Conservation (phyloP, 1,284 basidiomycete genomes). For the Fistulina hepatica region DNA sequence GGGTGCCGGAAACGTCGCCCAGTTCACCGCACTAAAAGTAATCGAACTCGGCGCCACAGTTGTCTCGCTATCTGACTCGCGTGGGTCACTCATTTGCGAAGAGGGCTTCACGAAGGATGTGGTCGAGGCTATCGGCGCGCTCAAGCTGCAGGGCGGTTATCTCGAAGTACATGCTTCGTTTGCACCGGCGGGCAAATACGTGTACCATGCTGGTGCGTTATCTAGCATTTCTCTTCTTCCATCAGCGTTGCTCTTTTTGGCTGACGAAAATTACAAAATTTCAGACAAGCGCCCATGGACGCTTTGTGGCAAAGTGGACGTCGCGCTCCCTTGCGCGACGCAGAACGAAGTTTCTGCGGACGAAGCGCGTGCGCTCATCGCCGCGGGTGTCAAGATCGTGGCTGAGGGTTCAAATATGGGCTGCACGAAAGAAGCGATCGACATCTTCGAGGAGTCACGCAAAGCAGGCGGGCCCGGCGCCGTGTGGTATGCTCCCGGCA, state of each 20-base stretch:
- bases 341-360: conserved; percentile 71
- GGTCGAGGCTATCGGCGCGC: conserved; percentile 43
- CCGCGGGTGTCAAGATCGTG: conserved; percentile 62
- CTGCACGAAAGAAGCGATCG: conserved; percentile 64
- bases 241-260: too few relatives aligned
- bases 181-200: conserved; percentile 34
- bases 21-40: conserved; percentile 73
- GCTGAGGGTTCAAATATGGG: conserved; percentile 77
- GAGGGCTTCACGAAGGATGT: conserved; percentile 51
- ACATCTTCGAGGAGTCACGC: conserved; percentile 60
- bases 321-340: conserved; percentile 69
- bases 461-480: conserved; percentile 31
- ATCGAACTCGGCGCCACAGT: conserved; percentile 71
- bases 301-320: conserved; percentile 55
- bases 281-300: conserved; percentile 59
- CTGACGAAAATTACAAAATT: conserved; percentile 1
- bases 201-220: conserved; percentile 50
- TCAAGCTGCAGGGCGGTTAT: conserved; percentile 56
- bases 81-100: conserved; percentile 55
- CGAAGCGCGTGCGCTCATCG: conserved; percentile 63
- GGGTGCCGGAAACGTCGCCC: conserved; percentile 65
- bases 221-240: conserved; percentile 1
- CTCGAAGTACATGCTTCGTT: conserved; percentile 40
- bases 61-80: conserved; percentile 72
- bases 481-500: conserved; percentile 69